These are phyloP conservation scores for Naegleria gruberi DNA, from an alignment of 208 protist species.

Conservation along the genomic window DNA sequence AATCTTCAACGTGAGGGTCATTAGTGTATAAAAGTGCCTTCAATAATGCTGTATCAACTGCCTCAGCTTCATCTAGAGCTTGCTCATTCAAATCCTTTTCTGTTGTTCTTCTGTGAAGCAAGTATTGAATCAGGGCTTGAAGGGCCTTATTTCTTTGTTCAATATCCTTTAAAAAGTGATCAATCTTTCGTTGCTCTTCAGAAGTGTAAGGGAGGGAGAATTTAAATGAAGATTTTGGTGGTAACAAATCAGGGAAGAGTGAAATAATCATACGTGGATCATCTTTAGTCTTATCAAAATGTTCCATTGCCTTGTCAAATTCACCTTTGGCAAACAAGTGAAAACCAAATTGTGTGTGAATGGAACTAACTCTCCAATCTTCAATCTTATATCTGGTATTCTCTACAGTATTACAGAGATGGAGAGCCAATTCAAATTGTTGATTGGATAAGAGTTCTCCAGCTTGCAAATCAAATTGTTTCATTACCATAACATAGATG, in stretches of 20 bases:
- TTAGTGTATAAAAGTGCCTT: constrained; percentile 7
- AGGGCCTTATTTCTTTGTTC: constrained; percentile 24
- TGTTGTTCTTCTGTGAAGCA: neutral
- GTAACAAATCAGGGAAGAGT: constrained; percentile 19
- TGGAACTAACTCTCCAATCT: neutral
- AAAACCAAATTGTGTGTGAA: constrained; percentile 28
- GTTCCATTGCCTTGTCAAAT: constrained; percentile 26
- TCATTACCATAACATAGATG: neutral
- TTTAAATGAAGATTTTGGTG: neutral
- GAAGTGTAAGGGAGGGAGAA: neutral
- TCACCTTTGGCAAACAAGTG: constrained; percentile 23
- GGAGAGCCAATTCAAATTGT: neutral
- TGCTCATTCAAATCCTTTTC: neutral
- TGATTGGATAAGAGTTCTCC: neutral
- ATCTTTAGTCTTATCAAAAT: constrained; percentile 22
- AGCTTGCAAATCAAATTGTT: constrained; percentile 9
- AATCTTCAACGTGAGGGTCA: constrained; percentile 17
- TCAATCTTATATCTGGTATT: constrained; percentile 13
- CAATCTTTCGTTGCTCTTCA: neutral
- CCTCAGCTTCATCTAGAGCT: constrained; percentile 18
- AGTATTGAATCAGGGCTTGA: neutral
- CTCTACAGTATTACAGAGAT: neutral
- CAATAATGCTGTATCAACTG: constrained; percentile 29
- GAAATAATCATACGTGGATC: constrained; percentile 29
- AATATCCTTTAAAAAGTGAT: neutral